Percentiles rank a stretch among this genome's conserved stretches.
phyloP scores from a whole-genome alignment of 352 stramenopile species.

The Globisporangium echinulatum region DNA sequence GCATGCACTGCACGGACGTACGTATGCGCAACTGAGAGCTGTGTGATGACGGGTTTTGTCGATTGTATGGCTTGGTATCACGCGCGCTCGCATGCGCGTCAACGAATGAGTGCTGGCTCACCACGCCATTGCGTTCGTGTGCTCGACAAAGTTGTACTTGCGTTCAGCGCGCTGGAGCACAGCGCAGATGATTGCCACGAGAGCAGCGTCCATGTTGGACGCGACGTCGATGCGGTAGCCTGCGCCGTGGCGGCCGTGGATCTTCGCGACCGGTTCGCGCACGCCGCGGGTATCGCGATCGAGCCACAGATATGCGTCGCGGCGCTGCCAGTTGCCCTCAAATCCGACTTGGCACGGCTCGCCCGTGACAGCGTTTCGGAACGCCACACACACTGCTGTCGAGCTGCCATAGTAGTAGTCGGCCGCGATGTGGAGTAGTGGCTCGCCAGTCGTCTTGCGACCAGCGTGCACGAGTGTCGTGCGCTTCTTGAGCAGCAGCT shows the following conservation, averaged over 20 bases:
- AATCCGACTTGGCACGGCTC: conserved; percentile 5
- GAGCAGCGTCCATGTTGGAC: conserved; percentile 19
- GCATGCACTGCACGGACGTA: too few species aligned
- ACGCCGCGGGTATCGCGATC: background rate
- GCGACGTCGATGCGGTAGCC: conserved; percentile 22
- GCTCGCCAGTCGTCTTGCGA: background rate
- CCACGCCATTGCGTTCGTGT: background rate
- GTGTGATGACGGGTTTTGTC: background rate
- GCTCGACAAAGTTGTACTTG: background rate
- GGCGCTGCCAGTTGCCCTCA: background rate
- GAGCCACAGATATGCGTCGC: conserved; percentile 5
- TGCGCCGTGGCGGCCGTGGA: background rate
- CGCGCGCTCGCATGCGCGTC: too few species aligned
- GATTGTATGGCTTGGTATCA: too few species aligned
- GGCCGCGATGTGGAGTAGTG: background rate
- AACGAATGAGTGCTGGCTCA: background rate
- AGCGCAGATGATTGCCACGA: conserved; percentile 24
- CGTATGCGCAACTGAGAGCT: background rate
- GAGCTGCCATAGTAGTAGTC: background rate
- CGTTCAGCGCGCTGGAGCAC: conserved; percentile 6
- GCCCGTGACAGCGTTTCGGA: background rate
- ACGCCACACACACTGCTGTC: background rate
- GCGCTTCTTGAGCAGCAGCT: background rate
- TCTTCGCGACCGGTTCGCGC: background rate
- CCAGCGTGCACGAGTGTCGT: background rate